Conservation (phyloP, 2,329 filamentous ascomycete genomes). For the Aureobasidium sp. region DNA sequence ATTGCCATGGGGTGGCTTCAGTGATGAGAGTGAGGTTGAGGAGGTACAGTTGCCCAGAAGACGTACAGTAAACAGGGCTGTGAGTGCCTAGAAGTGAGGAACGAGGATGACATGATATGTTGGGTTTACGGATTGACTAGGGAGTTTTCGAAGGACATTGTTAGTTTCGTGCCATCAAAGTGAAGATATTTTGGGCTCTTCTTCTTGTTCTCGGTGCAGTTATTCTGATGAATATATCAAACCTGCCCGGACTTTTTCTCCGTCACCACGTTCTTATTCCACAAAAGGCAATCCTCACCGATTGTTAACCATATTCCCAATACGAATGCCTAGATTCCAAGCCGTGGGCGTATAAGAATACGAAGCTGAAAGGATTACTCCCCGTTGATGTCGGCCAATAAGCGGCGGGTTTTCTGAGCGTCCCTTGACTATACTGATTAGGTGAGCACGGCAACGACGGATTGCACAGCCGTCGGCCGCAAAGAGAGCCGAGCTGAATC, state of each 20-base stretch:
- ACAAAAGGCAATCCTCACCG: background rate
- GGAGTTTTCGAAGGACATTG: background rate
- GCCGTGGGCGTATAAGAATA: background rate
- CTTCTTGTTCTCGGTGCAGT: background rate
- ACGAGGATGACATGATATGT: background rate
- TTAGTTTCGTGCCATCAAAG: background rate
- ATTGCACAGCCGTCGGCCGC: background rate
- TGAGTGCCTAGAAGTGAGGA: background rate
- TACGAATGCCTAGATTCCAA: background rate
- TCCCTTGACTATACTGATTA: background rate
- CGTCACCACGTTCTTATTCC: background rate
- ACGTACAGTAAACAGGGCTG: background rate
- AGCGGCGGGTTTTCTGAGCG: background rate
- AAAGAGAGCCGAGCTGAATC: background rate
- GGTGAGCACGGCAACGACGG: background rate
- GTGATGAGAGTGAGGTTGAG: constrained; percentile 21
- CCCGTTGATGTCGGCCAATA: constrained; percentile 2
- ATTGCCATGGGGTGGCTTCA: constrained; percentile 12
- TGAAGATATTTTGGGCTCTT: background rate
- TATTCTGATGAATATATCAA: background rate
- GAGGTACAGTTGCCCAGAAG: background rate
- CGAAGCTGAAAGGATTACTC: background rate
- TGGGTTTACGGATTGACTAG: background rate
- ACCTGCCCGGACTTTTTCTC: too few species aligned
- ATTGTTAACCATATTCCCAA: background rate